Evolutionary conservation across 257 asterid species (phyloP).

Genomic region (Avicennia marina): DNA sequence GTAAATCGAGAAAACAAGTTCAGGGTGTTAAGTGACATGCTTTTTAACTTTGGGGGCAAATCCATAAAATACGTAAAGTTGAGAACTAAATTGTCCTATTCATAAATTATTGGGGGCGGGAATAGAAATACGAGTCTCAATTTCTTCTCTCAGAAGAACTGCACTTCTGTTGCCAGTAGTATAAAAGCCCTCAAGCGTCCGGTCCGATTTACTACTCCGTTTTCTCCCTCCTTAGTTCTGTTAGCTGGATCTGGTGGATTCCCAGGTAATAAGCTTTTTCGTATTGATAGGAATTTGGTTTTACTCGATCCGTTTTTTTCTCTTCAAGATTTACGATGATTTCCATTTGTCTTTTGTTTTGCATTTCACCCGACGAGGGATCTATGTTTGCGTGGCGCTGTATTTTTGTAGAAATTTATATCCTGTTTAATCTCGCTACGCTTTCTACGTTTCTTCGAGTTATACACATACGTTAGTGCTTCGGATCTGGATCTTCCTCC

Average conservation of each 20-base stretch:
- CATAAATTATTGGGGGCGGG: background rate
- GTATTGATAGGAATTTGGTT: background rate
- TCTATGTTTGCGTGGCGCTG: background rate
- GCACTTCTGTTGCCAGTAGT: background rate
- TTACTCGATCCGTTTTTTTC: background rate
- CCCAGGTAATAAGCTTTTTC: background rate
- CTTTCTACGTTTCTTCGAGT: background rate
- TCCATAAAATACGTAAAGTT: too few species aligned
- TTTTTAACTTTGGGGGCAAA: too few species aligned
- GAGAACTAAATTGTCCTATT: too few species aligned
- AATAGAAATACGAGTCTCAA: background rate
- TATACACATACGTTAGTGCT: background rate
- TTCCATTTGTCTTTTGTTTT: background rate
- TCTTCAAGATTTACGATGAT: background rate
- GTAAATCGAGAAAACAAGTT: too few species aligned
- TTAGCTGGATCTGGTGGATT: conserved; percentile 6
- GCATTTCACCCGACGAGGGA: background rate
- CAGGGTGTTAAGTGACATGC: too few species aligned
- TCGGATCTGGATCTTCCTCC: conserved; percentile 20
- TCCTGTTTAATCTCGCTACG: background rate
- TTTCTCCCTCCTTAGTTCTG: background rate
- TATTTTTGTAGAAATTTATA: background rate
- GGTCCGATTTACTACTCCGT: background rate
- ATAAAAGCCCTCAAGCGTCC: background rate
- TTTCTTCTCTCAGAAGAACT: background rate